phyloP scores from a whole-genome alignment of 2,329 filamentous ascomycete genomes.

The Xylariales sp. region DNA sequence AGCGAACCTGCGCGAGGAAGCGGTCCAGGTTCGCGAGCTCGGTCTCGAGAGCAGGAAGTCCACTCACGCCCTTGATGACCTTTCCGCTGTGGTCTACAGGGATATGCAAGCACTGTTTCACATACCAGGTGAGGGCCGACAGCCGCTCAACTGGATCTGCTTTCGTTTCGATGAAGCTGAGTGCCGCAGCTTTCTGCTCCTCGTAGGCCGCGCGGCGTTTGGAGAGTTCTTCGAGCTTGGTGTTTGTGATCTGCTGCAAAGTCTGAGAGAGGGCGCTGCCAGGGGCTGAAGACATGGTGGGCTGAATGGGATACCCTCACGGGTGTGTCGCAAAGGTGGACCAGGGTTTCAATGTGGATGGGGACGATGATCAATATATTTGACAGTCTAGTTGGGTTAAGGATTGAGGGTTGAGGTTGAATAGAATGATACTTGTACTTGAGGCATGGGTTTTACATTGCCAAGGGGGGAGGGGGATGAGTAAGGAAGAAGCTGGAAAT shows the following conservation, averaged over 20 bases:
- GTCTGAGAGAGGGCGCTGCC: slow-evolving; percentile 37
- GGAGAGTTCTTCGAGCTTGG: slow-evolving; percentile 38
- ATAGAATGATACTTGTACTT: too few species aligned
- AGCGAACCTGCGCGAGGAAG: slow-evolving; percentile 34
- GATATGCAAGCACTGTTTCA: slow-evolving; percentile 30
- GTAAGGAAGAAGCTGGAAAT: too few species aligned
- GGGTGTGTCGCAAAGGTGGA: too few species aligned
- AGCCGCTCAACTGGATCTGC: slow-evolving; percentile 24
- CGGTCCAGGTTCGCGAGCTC: slow-evolving; percentile 33
- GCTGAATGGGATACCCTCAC: too few species aligned
- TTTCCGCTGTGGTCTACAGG: slow-evolving; percentile 20
- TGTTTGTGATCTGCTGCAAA: slow-evolving; percentile 37
- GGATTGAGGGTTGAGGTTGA: too few species aligned
- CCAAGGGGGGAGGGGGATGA: too few species aligned
- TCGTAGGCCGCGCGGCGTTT: slow-evolving; percentile 34
- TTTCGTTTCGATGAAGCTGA: slow-evolving; percentile 21
- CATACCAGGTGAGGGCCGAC: slow-evolving; percentile 24
- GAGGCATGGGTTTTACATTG: too few species aligned
- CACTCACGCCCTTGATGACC: slow-evolving; percentile 19
- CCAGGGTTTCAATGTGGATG: too few species aligned
- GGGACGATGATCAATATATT: too few species aligned
- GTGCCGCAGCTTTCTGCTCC: slow-evolving; percentile 22
- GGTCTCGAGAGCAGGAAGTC: slow-evolving; percentile 20
- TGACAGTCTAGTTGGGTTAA: too few species aligned
- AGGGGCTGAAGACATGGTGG: slow-evolving; percentile 7